These are phyloP conservation scores for Pleurotus tuber-regium DNA, from an alignment of 768 basidiomycete species.

Conservation along the genomic window DNA sequence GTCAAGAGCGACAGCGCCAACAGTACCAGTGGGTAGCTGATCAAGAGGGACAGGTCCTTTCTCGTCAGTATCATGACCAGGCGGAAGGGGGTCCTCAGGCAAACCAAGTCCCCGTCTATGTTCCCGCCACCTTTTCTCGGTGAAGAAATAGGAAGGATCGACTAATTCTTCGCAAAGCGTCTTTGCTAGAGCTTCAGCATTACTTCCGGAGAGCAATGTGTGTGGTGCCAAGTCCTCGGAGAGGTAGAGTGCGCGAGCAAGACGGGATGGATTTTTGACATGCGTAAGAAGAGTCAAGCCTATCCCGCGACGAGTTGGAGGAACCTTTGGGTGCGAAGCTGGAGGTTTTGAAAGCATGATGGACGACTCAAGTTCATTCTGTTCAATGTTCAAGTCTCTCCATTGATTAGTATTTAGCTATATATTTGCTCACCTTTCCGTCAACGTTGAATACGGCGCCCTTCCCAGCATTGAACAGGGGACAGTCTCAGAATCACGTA, in stretches of 20 bases:
- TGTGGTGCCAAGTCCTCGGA: conserved; percentile 62
- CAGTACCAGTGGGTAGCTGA: conserved; percentile 70
- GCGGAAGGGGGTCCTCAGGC: conserved; percentile 62
- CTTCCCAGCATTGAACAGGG: conserved; percentile 76
- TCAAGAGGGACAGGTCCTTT: conserved; percentile 39
- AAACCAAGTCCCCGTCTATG: conserved; percentile 72
- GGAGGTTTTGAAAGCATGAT: conserved; percentile 82
- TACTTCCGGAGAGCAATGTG: conserved; percentile 63
- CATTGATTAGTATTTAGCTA: conserved; percentile 1
- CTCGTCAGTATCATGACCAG: conserved; percentile 14
- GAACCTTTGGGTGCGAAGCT: conserved; percentile 56
- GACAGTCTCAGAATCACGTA: conserved; percentile 47
- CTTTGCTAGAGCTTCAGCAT: conserved; percentile 60
- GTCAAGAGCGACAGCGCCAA: conserved; percentile 84
- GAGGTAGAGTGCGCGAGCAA: conserved; percentile 70
- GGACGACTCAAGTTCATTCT: conserved; percentile 84
- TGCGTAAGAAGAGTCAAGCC: conserved; percentile 65
- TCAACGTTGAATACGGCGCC: conserved; percentile 82
- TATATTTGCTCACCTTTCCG: conserved; percentile 56
- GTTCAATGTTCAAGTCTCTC: background rate
- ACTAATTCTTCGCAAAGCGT: conserved; percentile 56
- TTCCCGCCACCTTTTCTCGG: conserved; percentile 71
- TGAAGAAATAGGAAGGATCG: conserved; percentile 78
- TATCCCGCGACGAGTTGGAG: conserved; percentile 56
- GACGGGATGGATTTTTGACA: conserved; percentile 69